Evolutionary conservation across 164 flowering plant genomes (phyloP), one percentile per base, ranked within the genome.

Genomic region (Malania oleifera): DNA sequence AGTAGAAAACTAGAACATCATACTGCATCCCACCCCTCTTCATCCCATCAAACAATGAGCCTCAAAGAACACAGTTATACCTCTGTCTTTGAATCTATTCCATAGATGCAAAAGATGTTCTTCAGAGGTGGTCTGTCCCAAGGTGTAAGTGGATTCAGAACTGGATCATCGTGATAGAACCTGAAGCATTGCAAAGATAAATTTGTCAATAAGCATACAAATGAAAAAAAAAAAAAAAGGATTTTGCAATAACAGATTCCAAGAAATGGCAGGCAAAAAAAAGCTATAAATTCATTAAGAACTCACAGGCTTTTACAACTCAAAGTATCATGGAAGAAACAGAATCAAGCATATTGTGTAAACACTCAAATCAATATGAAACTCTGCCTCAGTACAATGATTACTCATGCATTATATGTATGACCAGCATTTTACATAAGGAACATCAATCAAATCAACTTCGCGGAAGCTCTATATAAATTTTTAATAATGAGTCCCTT

Each of bases 81-180:
- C 96, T 93, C 97, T 46, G 99, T 93, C 75, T 75, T 93, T 58
- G 29, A 59, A 73, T 91, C 93, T 65, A 79, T 61, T 45, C 99
- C 99, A 76, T 93, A 88, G 39, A 93, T 93, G 55, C 99, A 93
- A 61, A 93, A 93, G 11, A 93, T 73, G 61, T 86, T 93, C 80
- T 91, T 93, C 41, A 93, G 53, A n/a, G 99, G 99, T 24, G 99
- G 99, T 75, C 99, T 85, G 44, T 93, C 96, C 99, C 99, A 90
- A 23, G 99, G 99, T 52, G 97, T 85, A 31, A 91, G 81, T 67
- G 97, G 95, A 82, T 93, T 91, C 60, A 88, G 54, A 65, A 93
- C 88, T 45, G 99, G 95, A 80, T 93, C 99, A 65, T 60, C 82
- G 65, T 83, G 99, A 71, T 93, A 93, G 56, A 73, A 84, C 80